phyloP scores from a whole-genome alignment of 2,329 filamentous ascomycete species.

The Talaromyces sp. region DNA sequence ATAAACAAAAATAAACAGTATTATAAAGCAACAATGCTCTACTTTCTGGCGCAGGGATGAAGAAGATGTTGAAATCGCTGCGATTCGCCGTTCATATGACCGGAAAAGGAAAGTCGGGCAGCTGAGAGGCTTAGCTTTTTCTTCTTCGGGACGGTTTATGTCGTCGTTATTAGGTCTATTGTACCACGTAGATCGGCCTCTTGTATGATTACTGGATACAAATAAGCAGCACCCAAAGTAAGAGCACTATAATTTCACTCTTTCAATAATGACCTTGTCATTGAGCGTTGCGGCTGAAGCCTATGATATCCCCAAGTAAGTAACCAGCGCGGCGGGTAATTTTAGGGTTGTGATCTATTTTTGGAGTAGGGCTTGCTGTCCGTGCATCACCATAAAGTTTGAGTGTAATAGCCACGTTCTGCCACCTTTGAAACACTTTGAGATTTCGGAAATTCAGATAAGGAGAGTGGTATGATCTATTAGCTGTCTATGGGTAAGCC shows the following conservation, averaged over 20 bases:
- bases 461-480: neutral
- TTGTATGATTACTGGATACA: neutral
- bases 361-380: neutral
- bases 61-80: neutral
- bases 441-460: neutral
- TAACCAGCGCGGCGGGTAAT: neutral
- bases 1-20: neutral
- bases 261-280: neutral
- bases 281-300: neutral
- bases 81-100: neutral
- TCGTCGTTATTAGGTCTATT: neutral
- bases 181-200: neutral
- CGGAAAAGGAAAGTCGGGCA: neutral
- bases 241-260: neutral
- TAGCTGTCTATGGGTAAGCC: too few relatives aligned
- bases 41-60: neutral
- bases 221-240: neutral
- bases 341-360: neutral
- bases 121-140: neutral
- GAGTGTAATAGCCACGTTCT: neutral
- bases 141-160: neutral
- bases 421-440: neutral
- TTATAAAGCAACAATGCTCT: neutral
- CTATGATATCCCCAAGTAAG: neutral
- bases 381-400: constrained; percentile 1